Evolutionary conservation across 2,329 filamentous ascomycete genomes (phyloP), one percentile per base, ranked within the genome.

Genomic region (Magnaporthales sp.): DNA sequence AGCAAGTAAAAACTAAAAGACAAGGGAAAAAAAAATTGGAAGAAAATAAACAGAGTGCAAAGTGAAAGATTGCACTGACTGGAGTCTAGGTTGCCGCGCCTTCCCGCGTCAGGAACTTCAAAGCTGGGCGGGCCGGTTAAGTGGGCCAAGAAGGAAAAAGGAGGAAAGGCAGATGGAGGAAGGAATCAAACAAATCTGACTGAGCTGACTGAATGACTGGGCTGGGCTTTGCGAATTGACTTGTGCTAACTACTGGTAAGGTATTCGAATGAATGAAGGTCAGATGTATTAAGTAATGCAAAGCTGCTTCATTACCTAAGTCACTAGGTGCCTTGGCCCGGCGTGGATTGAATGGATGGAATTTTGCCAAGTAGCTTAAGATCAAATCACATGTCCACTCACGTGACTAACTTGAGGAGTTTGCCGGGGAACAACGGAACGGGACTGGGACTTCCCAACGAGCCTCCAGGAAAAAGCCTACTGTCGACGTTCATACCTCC

Each of bases 401-500:
- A 60, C 56, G 56, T 60, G 56, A 26, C 24, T 27, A 19, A 6
- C 22, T 10, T 26, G 24, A 27, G 56, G 56, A 60, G 56, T 60
- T 60, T 60, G 56, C 56, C 56, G 56, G 56, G 56, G 64, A 65
- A 65, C 64, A 61, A 65, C 51, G 51, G 54, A 32, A 46, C 54
- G 26, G 64, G 56, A 27, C n/a, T 31, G 56, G n/a, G 60, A 32
- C 56, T 62, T 26, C 15, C 26, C 26, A 32, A 38, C 61, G 61
- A 64, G 19, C 19, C 32, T 64, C 27, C 51, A 65, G 56, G 24
- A 60, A 60, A 60, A 60, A 60, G 56, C 56, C 56, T 60, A 58
- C 54, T 30, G 32, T 63, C 65, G 64, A 13, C 64, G 31, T 66
- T 62, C 32, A 32, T 29, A 60, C 15, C 66, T 66, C 30, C 64